These are phyloP conservation scores for Ustilago lituana DNA, from an alignment of 1,284 basidiomycete species.

Conservation along the genomic window DNA sequence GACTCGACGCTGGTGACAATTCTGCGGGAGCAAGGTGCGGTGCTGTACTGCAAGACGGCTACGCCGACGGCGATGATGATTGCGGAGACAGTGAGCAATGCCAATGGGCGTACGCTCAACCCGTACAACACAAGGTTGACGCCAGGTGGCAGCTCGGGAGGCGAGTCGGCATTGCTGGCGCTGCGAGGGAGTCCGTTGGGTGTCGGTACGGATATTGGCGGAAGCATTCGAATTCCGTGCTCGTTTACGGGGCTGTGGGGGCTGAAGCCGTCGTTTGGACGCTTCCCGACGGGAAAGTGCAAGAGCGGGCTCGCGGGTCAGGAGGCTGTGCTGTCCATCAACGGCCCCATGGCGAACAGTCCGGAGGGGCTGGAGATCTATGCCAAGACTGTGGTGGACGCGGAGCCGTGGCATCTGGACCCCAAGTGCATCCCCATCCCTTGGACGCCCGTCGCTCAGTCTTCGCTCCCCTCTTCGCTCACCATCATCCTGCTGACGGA, in stretches of 20 bases:
- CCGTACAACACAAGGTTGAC: slow-evolving; percentile 37
- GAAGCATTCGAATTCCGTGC: slow-evolving; percentile 49
- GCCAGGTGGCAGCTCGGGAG: slow-evolving; percentile 52
- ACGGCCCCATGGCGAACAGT: slow-evolving; percentile 49
- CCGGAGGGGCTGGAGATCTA: slow-evolving; percentile 45
- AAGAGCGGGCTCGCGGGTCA: slow-evolving; percentile 45
- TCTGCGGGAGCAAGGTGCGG: slow-evolving; percentile 36
- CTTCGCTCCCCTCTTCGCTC: slow-evolving; percentile 62
- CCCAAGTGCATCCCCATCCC: slow-evolving; percentile 51
- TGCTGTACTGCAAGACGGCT: slow-evolving; percentile 49
- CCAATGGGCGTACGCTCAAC: slow-evolving; percentile 42
- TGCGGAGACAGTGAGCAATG: slow-evolving; percentile 45
- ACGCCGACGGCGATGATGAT: slow-evolving; percentile 53
- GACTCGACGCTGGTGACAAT: slow-evolving; percentile 44
- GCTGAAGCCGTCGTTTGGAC: slow-evolving; percentile 45
- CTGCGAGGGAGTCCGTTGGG: slow-evolving; percentile 44
- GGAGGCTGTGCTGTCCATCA: slow-evolving; percentile 45
- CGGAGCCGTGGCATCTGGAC: slow-evolving; percentile 47
- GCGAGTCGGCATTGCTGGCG: slow-evolving; percentile 50
- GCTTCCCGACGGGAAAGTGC: slow-evolving; percentile 43
- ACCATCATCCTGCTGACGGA: slow-evolving; percentile 76
- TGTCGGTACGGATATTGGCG: slow-evolving; percentile 54
- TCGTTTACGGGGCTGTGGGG: slow-evolving; percentile 44
- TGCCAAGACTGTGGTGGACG: slow-evolving; percentile 41
- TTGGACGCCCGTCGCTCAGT: slow-evolving; percentile 32